Evolutionary conservation across 108 stramenopile species (phyloP), one percentile per base, ranked within the genome.

Genomic region (Craspedostauros australis): DNA sequence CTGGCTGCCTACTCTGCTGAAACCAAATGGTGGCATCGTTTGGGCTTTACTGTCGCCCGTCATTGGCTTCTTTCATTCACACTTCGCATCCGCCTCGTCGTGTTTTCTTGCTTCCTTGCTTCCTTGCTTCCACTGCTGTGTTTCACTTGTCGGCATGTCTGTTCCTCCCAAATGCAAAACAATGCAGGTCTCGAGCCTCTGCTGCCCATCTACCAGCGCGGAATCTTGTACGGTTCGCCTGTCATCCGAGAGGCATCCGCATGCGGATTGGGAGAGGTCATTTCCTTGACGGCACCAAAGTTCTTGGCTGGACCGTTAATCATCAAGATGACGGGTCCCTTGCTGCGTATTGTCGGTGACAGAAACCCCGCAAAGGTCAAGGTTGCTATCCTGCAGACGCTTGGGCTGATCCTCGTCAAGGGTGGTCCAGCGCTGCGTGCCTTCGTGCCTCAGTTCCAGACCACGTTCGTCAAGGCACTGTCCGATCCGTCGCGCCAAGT

Each of bases 391-490:
- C 57, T 98, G 23, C 71, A 85, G 52, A 93, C 95, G 0, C 49
- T 95, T 18, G 87, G 87, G 9, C 69, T 95, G 19, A 91, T 98
- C 34, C 66, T 98, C 28, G 75, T 75, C 31, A 95, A 95, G 53
- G 98, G 94, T 25, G 96, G 96, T 32, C 73, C 82, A 5, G 82
- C 88, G 20, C 70, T 99, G 18, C 85, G 95, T 60, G 95, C 97
- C 5, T 98, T 99, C 48, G 95, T 96, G 19, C 98, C 98, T 9
- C 98, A 99, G 62, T 96, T 99, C 37, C 98, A 99, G 53, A 98
- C 98, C 11, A 99, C 98, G 4, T 98, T 99, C 56, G 87, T 96
- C 18, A 99, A 99, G 65, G 88, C 95, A n/a, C 76, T 99, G 5
- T 85, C 89, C 26, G 97, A 97, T 70, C 86, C 87, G 12, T 83